phyloP scores from a whole-genome alignment of 2,329 filamentous ascomycete genomes.

The Hypoxylon sp. region DNA sequence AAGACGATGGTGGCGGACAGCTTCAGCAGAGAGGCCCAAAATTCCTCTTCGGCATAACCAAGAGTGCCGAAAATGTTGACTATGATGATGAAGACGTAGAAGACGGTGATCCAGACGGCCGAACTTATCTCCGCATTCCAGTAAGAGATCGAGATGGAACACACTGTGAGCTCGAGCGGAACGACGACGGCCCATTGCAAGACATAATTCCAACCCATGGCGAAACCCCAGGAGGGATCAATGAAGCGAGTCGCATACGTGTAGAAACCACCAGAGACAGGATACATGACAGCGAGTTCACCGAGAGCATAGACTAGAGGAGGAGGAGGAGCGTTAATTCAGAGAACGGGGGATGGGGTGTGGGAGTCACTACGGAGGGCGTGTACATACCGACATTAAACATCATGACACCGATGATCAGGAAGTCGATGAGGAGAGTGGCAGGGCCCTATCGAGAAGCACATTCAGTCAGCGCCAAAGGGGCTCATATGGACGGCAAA shows the following conservation, averaged over 20 bases:
- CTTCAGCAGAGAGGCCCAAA: slow-evolving; percentile 69
- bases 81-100: slow-evolving; percentile 63
- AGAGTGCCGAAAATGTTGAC: slow-evolving; percentile 69
- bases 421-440: slow-evolving; percentile 62
- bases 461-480: slow-evolving; percentile 15
- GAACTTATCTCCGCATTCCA: slow-evolving; percentile 61
- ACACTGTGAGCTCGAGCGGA: slow-evolving; percentile 63
- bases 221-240: slow-evolving; percentile 62
- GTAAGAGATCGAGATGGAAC: slow-evolving; percentile 61
- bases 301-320: slow-evolving; percentile 66
- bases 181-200: slow-evolving; percentile 63
- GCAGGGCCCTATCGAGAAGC: slow-evolving; percentile 54
- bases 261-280: slow-evolving; percentile 65
- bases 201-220: slow-evolving; percentile 60
- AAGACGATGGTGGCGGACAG: slow-evolving; percentile 70
- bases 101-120: slow-evolving; percentile 68
- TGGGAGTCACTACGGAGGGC: not conserved
- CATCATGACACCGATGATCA: slow-evolving; percentile 71
- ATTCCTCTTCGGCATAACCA: slow-evolving; percentile 71
- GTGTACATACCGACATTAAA: slow-evolving; percentile 62
- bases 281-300: slow-evolving; percentile 64
- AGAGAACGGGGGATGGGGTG: not conserved
- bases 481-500: not conserved
- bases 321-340: slow-evolving; percentile 19
- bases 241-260: slow-evolving; percentile 64